Evolutionary conservation across 495 filamentous ascomycete species (phyloP).

Genomic region (Penicillium lividum): DNA sequence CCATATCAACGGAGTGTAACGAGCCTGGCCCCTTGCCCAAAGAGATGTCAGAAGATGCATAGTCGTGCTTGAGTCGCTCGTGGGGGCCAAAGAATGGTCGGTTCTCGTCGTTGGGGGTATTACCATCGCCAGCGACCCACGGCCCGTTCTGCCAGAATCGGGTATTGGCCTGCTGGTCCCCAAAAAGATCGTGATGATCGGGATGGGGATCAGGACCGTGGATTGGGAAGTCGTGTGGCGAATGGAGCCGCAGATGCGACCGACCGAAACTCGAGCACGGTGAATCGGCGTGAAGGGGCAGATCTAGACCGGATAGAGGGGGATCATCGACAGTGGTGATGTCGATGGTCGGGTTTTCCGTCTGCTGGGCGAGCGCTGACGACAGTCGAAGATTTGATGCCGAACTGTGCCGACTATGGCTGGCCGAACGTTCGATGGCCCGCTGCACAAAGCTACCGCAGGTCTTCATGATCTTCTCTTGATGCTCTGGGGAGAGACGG

Average conservation of each 20-base stretch:
- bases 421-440: constrained; percentile 42
- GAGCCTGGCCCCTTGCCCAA: constrained; percentile 48
- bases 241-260: constrained; percentile 49
- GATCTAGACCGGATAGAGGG: constrained; percentile 42
- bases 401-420: constrained; percentile 48
- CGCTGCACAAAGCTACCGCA: constrained; percentile 51
- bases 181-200: constrained; percentile 51
- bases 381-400: constrained; percentile 46
- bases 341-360: constrained; percentile 49
- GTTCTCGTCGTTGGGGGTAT: constrained; percentile 50
- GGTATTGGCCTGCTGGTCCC: constrained; percentile 51
- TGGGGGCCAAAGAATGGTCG: constrained; percentile 52
- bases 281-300: constrained; percentile 49
- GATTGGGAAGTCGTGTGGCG: constrained; percentile 45
- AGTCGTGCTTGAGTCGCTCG: constrained; percentile 51
- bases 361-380: constrained; percentile 47
- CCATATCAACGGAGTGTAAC: constrained; percentile 52
- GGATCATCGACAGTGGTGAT: constrained; percentile 49
- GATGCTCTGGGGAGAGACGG: constrained; percentile 39
- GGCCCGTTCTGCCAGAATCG: constrained; percentile 52
- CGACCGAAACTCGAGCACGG: constrained; percentile 51
- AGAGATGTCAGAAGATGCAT: constrained; percentile 51
- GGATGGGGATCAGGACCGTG: constrained; percentile 44
- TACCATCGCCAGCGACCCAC: constrained; percentile 50
- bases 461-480: constrained; percentile 49